Evolutionary conservation across 1,284 basidiomycete genomes (phyloP).

Genomic region (Microbotryum saponariae): DNA sequence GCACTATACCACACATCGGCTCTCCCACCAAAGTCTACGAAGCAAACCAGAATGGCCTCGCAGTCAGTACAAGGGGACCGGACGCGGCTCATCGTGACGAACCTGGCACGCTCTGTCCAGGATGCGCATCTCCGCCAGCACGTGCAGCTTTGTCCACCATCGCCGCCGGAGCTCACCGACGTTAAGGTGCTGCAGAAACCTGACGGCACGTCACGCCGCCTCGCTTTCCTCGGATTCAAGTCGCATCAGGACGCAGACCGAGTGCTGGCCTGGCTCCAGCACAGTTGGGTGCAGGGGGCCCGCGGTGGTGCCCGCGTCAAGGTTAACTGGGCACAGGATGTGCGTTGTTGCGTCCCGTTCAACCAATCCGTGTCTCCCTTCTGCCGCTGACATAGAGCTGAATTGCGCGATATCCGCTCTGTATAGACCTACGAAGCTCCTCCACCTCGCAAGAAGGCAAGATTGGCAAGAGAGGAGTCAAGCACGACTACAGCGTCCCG

Average conservation of each 20-base stretch:
- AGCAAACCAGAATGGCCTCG: too few relatives aligned
- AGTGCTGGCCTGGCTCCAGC: constrained; percentile 77
- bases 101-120: constrained; percentile 68
- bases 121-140: constrained; percentile 61
- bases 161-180: constrained; percentile 64
- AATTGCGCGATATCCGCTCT: background rate
- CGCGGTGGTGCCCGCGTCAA: constrained; percentile 64
- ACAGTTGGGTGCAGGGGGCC: constrained; percentile 54
- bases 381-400: background rate
- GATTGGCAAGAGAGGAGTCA: background rate
- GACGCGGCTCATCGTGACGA: constrained; percentile 80
- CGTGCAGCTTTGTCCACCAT: constrained; percentile 49
- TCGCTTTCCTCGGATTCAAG: constrained; percentile 90
- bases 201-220: constrained; percentile 72
- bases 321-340: constrained; percentile 63
- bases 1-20: too few relatives aligned
- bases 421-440: constrained; percentile 12
- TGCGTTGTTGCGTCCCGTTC: constrained; percentile 42
- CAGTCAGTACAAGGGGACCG: background rate
- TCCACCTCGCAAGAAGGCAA: constrained; percentile 11
- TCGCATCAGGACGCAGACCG: constrained; percentile 64
- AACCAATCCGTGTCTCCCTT: background rate
- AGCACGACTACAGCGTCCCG: too few relatives aligned
- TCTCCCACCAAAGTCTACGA: too few relatives aligned
- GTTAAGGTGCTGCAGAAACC: constrained; percentile 69